Conservation (phyloP, 106 monocot species). For the Dactylorhiza incarnata region DNA sequence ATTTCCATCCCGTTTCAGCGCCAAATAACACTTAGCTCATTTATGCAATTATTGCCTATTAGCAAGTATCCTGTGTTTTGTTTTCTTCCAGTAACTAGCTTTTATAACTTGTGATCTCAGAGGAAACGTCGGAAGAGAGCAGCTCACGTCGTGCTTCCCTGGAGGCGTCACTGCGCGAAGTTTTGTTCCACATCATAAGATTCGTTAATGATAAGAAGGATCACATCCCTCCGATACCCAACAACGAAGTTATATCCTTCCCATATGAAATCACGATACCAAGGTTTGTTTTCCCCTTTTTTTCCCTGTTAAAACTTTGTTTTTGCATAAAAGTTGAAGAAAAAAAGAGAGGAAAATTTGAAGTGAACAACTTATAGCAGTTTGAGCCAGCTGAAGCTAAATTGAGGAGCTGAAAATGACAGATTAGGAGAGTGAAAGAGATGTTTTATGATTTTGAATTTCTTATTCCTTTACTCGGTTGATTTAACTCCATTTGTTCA, state of each 20-base stretch:
- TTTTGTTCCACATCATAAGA: slow-evolving; percentile 85
- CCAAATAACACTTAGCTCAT: too few species aligned
- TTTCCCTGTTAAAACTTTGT: neutral
- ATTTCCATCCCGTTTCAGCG: too few species aligned
- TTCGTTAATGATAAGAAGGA: slow-evolving; percentile 95
- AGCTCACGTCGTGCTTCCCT: slow-evolving; percentile 46
- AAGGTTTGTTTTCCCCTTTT: slow-evolving; percentile 35
- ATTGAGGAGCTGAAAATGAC: too few species aligned
- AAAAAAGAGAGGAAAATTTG: neutral
- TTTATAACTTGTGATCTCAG: slow-evolving; percentile 17
- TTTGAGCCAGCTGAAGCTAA: too few species aligned
- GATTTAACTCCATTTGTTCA: neutral
- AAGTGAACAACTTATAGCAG: too few species aligned
- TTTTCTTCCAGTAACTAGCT: neutral
- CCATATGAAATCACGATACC: slow-evolving; percentile 86
- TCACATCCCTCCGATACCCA: slow-evolving; percentile 77
- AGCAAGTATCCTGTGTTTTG: too few species aligned
- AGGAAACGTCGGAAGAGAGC: slow-evolving; percentile 40
- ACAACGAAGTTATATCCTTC: slow-evolving; percentile 66
- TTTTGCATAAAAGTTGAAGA: neutral
- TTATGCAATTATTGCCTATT: too few species aligned
- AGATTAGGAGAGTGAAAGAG: too few species aligned
- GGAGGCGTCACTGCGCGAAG: slow-evolving; percentile 70
- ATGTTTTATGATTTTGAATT: neutral
- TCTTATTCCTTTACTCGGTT: neutral